A percentile compares a stretch with the other conserved stretches of the same genome.
Conservation (phyloP, 306 rosid genomes). For the Prinsepia uniflora region DNA sequence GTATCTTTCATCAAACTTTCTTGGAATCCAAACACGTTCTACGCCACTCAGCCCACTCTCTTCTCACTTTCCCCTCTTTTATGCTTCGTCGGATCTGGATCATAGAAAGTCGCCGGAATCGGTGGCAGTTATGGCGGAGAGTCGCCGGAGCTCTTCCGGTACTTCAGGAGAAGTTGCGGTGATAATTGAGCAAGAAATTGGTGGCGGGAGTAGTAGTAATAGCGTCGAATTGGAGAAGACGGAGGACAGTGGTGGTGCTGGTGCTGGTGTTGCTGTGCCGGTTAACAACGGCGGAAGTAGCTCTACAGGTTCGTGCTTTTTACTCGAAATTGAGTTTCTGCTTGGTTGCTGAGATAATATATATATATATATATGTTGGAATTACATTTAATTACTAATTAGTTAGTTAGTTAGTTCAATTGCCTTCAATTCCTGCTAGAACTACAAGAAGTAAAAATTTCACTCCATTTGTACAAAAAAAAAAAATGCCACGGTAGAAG, state of each 20-base stretch:
- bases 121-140: slow-evolving; percentile 48
- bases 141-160: slow-evolving; percentile 33
- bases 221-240: slow-evolving; percentile 31
- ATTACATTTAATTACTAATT: neutral
- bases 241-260: slow-evolving; percentile 2
- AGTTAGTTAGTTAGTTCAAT: neutral
- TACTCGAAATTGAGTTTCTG: slow-evolving; percentile 11
- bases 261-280: too few relatives aligned
- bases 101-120: slow-evolving; percentile 23
- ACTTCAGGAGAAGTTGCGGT: slow-evolving; percentile 32
- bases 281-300: slow-evolving; percentile 22
- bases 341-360: slow-evolving; percentile 17
- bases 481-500: neutral
- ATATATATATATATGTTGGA: neutral
- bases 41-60: neutral
- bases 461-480: neutral
- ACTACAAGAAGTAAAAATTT: too few relatives aligned
- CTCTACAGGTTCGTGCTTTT: slow-evolving; percentile 43
- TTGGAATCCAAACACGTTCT: neutral
- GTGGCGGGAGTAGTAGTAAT: slow-evolving; percentile 25
- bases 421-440: neutral
- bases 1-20: neutral
- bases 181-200: slow-evolving; percentile 23
- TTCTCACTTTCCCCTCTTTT: neutral
- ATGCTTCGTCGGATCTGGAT: slow-evolving; percentile 42